These are phyloP conservation scores for Purpureocillium lavendulum DNA, from an alignment of 2,329 filamentous ascomycete species.

Conservation along the genomic window DNA sequence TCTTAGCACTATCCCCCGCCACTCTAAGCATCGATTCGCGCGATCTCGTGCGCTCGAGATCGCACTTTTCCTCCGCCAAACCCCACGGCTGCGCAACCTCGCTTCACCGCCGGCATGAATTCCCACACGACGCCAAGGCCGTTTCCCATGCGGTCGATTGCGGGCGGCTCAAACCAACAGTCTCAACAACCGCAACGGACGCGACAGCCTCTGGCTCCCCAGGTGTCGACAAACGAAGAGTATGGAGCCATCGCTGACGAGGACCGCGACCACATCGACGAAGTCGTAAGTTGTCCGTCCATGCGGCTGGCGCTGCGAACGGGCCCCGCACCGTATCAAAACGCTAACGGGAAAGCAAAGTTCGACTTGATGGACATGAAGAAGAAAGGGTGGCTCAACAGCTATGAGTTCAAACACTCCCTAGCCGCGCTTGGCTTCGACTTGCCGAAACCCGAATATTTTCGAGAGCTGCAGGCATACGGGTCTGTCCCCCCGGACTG, in stretches of 20 bases:
- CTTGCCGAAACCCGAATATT: slow-evolving; percentile 76
- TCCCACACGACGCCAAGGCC: slow-evolving; percentile 27
- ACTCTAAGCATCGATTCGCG: no score
- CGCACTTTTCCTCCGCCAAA: no score
- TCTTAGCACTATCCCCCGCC: no score
- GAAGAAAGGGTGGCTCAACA: slow-evolving; percentile 89
- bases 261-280: slow-evolving; percentile 85
- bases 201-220: slow-evolving; percentile 22
- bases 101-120: slow-evolving; percentile 19
- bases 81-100: no score
- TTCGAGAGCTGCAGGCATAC: slow-evolving; percentile 70
- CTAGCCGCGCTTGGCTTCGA: slow-evolving; percentile 94
- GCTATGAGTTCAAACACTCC: slow-evolving; percentile 96
- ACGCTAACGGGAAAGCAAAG: slow-evolving; percentile 32
- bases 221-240: slow-evolving; percentile 27
- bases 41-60: no score
- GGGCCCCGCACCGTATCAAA: slow-evolving; percentile 1
- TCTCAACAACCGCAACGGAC: slow-evolving; percentile 15
- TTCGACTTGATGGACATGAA: slow-evolving; percentile 96
- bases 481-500: slow-evolving; percentile 62
- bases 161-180: slow-evolving; percentile 20
- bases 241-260: slow-evolving; percentile 62
- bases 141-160: slow-evolving; percentile 25
- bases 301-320: slow-evolving; percentile 9
- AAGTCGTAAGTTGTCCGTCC: slow-evolving; percentile 60